Percentiles rank a stretch among this genome's conserved stretches.
Evolutionary conservation across 2,329 filamentous ascomycete species (phyloP).

Genomic region (Ophiocordyceps unilateralis): DNA sequence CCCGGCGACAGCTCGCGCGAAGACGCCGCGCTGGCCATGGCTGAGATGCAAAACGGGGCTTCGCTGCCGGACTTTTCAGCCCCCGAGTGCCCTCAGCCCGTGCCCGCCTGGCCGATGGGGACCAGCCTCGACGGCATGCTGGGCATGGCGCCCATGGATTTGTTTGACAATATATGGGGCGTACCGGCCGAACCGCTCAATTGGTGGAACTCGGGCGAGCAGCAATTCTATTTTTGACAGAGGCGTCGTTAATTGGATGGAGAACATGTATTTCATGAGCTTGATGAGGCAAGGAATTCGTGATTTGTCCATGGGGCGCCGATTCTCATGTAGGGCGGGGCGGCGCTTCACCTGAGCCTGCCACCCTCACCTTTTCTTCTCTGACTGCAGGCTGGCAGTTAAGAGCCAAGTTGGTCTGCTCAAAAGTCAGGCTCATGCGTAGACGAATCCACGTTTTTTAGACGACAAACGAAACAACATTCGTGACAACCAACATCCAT

Average conservation of each 20-base stretch:
- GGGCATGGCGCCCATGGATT: slow-evolving; percentile 46
- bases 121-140: slow-evolving; percentile 19
- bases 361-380: too few relatives aligned
- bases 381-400: too few relatives aligned
- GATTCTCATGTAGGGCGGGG: not conserved
- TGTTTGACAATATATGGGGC: slow-evolving; percentile 52
- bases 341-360: too few relatives aligned
- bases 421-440: too few relatives aligned
- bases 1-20: slow-evolving; percentile 33
- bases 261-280: not conserved
- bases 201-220: slow-evolving; percentile 36
- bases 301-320: not conserved
- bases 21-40: slow-evolving; percentile 46
- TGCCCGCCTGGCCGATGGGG: slow-evolving; percentile 5
- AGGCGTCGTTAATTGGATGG: not conserved
- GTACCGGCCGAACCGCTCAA: slow-evolving; percentile 26
- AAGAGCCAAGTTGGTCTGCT: too few relatives aligned
- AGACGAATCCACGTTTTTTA: too few relatives aligned
- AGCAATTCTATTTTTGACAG: slow-evolving; percentile 36
- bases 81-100: slow-evolving; percentile 7
- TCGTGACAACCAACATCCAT: too few relatives aligned
- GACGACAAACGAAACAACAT: too few relatives aligned
- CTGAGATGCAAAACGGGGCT: slow-evolving; percentile 44
- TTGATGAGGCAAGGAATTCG: not conserved
- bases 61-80: slow-evolving; percentile 26